These are phyloP conservation scores for Dioscorea dumetorum DNA, from an alignment of 106 monocot species.

Conservation along the genomic window DNA sequence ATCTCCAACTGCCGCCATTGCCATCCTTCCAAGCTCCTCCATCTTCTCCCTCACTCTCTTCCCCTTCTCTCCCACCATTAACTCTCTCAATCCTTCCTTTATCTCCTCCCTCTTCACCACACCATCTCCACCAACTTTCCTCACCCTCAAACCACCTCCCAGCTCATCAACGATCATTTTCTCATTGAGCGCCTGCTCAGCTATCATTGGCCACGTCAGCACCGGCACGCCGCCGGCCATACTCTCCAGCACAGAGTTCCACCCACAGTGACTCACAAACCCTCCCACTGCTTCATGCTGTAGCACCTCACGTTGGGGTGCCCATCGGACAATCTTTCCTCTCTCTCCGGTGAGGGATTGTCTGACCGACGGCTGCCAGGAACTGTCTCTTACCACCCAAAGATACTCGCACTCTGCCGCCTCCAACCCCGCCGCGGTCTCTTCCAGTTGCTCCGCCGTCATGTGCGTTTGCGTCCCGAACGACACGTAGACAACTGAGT, in stretches of 20 bases:
- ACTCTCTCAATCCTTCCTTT: neutral
- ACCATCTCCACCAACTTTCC: neutral
- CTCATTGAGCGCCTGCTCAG: constrained; percentile 5
- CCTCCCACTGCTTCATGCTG: constrained; percentile 9
- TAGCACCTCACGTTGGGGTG: constrained; percentile 6
- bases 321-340: constrained; percentile 24
- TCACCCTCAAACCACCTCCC: neutral
- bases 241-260: constrained; percentile 14
- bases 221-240: constrained; percentile 10
- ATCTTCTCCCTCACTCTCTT: constrained; percentile 4
- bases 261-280: constrained; percentile 18
- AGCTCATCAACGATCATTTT: constrained; percentile 10
- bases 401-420: constrained; percentile 10
- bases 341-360: neutral
- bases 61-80: constrained; percentile 7
- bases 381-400: constrained; percentile 25
- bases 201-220: constrained; percentile 16
- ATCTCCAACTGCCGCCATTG: neutral
- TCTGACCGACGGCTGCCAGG: constrained; percentile 19
- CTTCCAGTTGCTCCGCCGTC: constrained; percentile 20
- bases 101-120: constrained; percentile 2
- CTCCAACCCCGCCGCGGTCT: constrained; percentile 27
- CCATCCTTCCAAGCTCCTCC: constrained; percentile 1
- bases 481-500: constrained; percentile 33
- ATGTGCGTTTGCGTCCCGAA: constrained; percentile 38